Evolutionary conservation across 345 rosid species (phyloP).

Genomic region (Moricandia arvensis): DNA sequence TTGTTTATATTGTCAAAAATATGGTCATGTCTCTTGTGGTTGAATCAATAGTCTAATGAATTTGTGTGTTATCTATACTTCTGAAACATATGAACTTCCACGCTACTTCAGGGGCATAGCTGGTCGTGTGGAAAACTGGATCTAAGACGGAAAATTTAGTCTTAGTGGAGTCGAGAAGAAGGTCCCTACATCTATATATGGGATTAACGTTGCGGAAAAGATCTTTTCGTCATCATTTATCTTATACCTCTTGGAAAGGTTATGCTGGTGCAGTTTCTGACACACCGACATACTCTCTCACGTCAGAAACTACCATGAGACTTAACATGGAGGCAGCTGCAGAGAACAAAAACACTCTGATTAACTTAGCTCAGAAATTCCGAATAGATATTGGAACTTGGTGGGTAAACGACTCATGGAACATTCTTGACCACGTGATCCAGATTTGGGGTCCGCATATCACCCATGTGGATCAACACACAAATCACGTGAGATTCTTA

Average conservation of each 20-base stretch:
- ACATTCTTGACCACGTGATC: conserved; percentile 64
- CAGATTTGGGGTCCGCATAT: conserved; percentile 77
- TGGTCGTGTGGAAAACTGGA: neutral
- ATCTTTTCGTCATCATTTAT: no score
- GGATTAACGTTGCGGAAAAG: neutral
- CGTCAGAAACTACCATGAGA: conserved; percentile 67
- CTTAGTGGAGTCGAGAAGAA: conserved; percentile 51
- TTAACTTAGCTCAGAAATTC: conserved; percentile 89
- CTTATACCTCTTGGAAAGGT: conserved; percentile 40
- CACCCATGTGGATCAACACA: conserved; percentile 75
- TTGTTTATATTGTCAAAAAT: no score
- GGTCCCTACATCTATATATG: conserved; percentile 23
- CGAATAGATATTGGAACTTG: conserved; percentile 92
- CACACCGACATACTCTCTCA: conserved; percentile 68
- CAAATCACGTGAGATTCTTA: conserved; percentile 68
- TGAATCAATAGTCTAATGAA: neutral
- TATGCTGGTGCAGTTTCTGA: conserved; percentile 79
- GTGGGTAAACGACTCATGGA: conserved; percentile 72
- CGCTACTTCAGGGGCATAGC: neutral
- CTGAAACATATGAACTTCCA: neutral
- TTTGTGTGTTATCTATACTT: neutral
- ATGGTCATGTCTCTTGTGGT: neutral
- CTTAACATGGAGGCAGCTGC: conserved; percentile 93
- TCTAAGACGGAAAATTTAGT: neutral
- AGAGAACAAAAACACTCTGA: conserved; percentile 69